phyloP scores from a whole-genome alignment of 768 basidiomycete species.

The Rickenella mellea region DNA sequence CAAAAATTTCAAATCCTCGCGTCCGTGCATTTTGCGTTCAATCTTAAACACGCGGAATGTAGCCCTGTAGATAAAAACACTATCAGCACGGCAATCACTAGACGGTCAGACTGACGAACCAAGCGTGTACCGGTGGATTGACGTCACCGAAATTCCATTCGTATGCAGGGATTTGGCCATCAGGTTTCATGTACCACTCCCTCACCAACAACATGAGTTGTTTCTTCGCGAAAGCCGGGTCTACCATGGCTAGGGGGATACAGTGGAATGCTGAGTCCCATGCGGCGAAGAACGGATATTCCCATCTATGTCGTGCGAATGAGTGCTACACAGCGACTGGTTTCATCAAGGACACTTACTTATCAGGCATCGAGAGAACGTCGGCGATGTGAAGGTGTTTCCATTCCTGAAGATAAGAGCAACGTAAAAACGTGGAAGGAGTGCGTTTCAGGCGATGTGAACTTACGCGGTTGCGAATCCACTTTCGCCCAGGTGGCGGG shows the following conservation, averaged over 20 bases:
- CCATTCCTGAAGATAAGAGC: conserved; percentile 60
- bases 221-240: conserved; percentile 93
- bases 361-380: conserved; percentile 98
- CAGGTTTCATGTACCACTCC: conserved; percentile 99
- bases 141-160: conserved; percentile 99
- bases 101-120: conserved; percentile 33
- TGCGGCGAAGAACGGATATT: conserved; percentile 98
- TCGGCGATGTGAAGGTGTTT: conserved; percentile 92
- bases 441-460: background rate
- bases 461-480: conserved; percentile 71
- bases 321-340: background rate
- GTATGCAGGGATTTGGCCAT: conserved; percentile 97
- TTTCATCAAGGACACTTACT: conserved; percentile 36
- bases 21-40: conserved; percentile 89
- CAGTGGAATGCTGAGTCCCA: conserved; percentile 99
- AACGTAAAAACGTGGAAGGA: background rate
- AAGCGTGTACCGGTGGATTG: conserved; percentile 98
- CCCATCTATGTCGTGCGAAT: conserved; percentile 51
- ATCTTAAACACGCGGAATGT: conserved; percentile 99
- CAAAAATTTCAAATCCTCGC: conserved; percentile 84
- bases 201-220: conserved; percentile 92
- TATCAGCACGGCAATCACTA: background rate
- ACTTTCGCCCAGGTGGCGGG: conserved; percentile 83
- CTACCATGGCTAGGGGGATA: conserved; percentile 92
- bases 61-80: conserved; percentile 43